phyloP scores from a whole-genome alignment of 202 grass and related monocot species.

The Musa balbisiana region DNA sequence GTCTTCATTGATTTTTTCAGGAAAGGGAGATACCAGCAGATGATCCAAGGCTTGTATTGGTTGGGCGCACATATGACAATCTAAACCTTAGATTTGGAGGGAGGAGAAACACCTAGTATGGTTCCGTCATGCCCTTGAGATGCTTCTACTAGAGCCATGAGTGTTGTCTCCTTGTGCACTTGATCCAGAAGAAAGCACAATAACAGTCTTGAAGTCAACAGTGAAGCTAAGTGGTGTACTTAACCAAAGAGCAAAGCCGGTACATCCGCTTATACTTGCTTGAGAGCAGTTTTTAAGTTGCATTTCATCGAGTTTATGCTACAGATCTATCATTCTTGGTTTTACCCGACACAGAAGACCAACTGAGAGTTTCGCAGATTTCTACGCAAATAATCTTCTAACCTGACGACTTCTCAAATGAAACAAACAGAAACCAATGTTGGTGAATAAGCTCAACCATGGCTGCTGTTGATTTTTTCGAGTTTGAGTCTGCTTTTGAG shows the following conservation, averaged over 20 bases:
- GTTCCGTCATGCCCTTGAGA: neutral
- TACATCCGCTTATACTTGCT: neutral
- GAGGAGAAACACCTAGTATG: conserved; percentile 34
- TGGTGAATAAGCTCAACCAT: too few species aligned
- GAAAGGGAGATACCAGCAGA: conserved; percentile 77
- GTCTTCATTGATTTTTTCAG: conserved; percentile 33
- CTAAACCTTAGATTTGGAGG: conserved; percentile 37
- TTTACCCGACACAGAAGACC: too few species aligned
- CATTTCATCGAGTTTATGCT: too few species aligned
- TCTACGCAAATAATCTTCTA: too few species aligned
- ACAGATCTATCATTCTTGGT: too few species aligned
- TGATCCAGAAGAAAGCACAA: neutral
- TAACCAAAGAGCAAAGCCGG: neutral
- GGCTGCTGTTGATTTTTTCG: too few species aligned
- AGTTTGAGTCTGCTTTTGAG: too few species aligned
- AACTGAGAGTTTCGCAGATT: too few species aligned
- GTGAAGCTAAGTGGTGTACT: neutral
- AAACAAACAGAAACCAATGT: too few species aligned
- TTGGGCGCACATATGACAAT: conserved; percentile 48
- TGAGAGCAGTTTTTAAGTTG: neutral
- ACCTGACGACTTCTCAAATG: too few species aligned
- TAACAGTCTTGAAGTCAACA: neutral
- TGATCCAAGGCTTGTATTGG: conserved; percentile 60
- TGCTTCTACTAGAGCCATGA: neutral
- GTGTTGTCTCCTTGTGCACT: neutral